Conservation (phyloP, 805 yeast species). For the Saccharomycopsis javanensis region DNA sequence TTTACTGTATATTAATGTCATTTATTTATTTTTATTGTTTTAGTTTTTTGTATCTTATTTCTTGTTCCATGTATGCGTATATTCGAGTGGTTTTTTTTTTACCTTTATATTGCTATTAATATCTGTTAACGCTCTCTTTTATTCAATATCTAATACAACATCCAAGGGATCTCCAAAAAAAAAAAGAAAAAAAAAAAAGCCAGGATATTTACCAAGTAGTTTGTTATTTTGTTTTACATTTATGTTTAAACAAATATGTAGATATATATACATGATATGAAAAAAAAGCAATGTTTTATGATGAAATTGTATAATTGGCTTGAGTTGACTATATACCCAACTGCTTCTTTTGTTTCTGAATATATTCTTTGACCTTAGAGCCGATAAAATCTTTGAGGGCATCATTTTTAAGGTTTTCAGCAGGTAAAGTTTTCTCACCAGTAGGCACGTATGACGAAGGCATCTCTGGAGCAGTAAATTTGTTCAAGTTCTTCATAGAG, state of each 20-base stretch:
- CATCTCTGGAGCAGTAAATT: slow-evolving; percentile 56
- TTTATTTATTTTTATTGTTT: not conserved
- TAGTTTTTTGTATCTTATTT: not conserved
- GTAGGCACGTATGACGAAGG: slow-evolving; percentile 42
- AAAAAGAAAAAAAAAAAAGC: too few relatives aligned
- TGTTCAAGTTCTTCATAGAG: slow-evolving; percentile 30
- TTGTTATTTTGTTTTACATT: not conserved
- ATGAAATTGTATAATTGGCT: not conserved
- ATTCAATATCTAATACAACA: too few relatives aligned
- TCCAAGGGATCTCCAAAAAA: not conserved
- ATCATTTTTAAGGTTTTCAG: slow-evolving; percentile 37
- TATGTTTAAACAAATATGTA: not conserved
- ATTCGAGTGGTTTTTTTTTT: too few relatives aligned
- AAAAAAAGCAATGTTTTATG: not conserved
- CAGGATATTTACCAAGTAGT: too few relatives aligned
- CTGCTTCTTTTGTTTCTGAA: slow-evolving; percentile 20
- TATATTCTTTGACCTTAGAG: slow-evolving; percentile 28
- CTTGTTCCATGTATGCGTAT: too few relatives aligned
- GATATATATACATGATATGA: not conserved
- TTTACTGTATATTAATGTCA: not conserved
- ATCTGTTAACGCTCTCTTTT: too few relatives aligned
- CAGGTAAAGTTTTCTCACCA: slow-evolving; percentile 52
- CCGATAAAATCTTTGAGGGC: slow-evolving; percentile 52
- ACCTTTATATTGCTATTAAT: too few relatives aligned
- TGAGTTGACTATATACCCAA: slow-evolving; percentile 6